Conservation (phyloP, 495 filamentous ascomycete species). For the Evernia prunastri region DNA sequence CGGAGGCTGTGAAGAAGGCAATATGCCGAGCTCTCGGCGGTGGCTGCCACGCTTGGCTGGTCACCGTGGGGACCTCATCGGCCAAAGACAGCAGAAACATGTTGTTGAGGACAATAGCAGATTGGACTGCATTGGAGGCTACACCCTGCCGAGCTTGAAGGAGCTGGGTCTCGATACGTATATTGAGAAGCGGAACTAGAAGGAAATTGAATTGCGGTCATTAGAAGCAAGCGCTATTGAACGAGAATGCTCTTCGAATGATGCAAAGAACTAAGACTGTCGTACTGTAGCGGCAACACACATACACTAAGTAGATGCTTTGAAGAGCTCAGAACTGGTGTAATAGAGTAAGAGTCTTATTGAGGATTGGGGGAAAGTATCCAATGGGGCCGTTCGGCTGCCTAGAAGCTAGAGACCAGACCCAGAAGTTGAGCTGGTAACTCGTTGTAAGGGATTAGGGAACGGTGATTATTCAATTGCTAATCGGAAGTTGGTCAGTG, state of each 20-base stretch:
- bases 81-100: neutral
- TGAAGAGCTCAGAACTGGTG: neutral
- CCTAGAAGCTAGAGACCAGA: neutral
- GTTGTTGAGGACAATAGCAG: neutral
- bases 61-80: neutral
- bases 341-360: neutral
- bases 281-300: neutral
- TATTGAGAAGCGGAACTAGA: neutral
- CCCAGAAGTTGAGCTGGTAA: neutral
- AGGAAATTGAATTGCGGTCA: neutral
- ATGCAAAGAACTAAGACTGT: neutral
- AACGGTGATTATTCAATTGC: neutral
- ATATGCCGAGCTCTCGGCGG: neutral
- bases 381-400: neutral
- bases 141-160: neutral
- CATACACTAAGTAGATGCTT: neutral
- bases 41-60: neutral
- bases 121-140: neutral
- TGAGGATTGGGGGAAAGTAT: neutral
- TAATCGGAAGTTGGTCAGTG: neutral
- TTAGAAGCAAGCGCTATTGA: neutral
- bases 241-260: neutral
- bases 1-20: neutral
- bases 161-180: constrained; percentile 1
- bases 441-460: too few relatives aligned